These are phyloP conservation scores for Zalaria sp. DNA, from an alignment of 2,329 filamentous ascomycete species.

Conservation along the genomic window DNA sequence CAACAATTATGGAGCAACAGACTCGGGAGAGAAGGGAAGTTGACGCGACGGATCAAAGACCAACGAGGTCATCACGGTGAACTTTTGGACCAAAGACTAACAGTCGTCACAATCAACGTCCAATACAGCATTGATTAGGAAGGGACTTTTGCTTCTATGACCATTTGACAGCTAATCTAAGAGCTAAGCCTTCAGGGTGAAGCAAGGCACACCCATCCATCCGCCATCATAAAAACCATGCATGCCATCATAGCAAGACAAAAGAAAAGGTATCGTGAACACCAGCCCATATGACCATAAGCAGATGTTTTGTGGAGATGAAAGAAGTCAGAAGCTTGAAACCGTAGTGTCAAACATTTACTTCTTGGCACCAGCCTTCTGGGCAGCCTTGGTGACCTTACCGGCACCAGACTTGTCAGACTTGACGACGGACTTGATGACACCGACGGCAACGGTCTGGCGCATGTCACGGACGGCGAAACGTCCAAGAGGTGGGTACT, in stretches of 20 bases:
- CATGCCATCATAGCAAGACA: not conserved
- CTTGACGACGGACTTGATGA: slow-evolving; percentile 23
- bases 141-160: not conserved
- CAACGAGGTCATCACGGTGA: too few species aligned
- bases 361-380: slow-evolving; percentile 23
- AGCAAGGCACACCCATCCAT: not conserved
- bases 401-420: slow-evolving; percentile 31
- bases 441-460: slow-evolving; percentile 75
- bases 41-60: too few species aligned
- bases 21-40: too few species aligned
- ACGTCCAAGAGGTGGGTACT: slow-evolving; percentile 98
- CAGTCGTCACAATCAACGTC: too few species aligned
- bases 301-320: not conserved
- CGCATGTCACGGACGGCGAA: slow-evolving; percentile 99
- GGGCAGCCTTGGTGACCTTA: slow-evolving; percentile 20
- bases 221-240: not conserved
- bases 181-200: not conserved
- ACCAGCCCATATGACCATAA: slow-evolving; percentile 5
- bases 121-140: too few species aligned
- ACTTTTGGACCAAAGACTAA: too few species aligned
- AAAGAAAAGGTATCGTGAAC: slow-evolving; percentile 4
- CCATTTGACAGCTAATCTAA: not conserved
- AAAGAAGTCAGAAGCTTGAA: not conserved
- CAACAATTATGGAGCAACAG: too few species aligned
- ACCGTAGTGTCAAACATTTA: slow-evolving; percentile 10